These are phyloP conservation scores for Aspergillus pseudotamarii DNA, from an alignment of 2,329 filamentous ascomycete genomes.

Conservation along the genomic window DNA sequence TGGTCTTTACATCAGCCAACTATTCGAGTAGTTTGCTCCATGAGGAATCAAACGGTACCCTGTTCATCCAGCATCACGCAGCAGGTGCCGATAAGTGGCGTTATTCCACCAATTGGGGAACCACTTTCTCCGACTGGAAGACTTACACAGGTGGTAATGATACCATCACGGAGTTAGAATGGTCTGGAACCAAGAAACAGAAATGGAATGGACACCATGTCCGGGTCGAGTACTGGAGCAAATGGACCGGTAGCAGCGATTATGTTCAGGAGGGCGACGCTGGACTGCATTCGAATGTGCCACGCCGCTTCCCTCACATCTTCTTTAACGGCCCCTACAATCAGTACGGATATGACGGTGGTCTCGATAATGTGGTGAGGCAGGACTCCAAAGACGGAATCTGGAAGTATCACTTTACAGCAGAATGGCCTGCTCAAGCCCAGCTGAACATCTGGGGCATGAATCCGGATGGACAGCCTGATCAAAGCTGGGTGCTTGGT, in stretches of 20 bases:
- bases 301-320: constrained; percentile 63
- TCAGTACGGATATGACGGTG: constrained; percentile 65
- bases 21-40: constrained; percentile 61
- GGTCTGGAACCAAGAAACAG: constrained; percentile 62
- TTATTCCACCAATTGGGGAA: constrained; percentile 66
- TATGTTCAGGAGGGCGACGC: constrained; percentile 64
- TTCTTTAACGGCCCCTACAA: constrained; percentile 67
- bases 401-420: constrained; percentile 65
- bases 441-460: constrained; percentile 70
- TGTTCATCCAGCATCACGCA: constrained; percentile 61
- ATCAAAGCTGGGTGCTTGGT: constrained; percentile 61
- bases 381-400: constrained; percentile 50
- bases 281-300: constrained; percentile 34
- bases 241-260: constrained; percentile 61
- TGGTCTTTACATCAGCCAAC: constrained; percentile 62
- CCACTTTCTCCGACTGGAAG: constrained; percentile 61
- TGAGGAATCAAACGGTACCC: constrained; percentile 44
- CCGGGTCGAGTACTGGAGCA: constrained; percentile 65
- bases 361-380: constrained; percentile 57
- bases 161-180: constrained; percentile 53
- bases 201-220: constrained; percentile 65
- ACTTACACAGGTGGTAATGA: constrained; percentile 56
- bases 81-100: constrained; percentile 65
- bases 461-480: constrained; percentile 64
- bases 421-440: constrained; percentile 64